phyloP scores from a whole-genome alignment of 495 filamentous ascomycete genomes.

The Neurospora africana region DNA sequence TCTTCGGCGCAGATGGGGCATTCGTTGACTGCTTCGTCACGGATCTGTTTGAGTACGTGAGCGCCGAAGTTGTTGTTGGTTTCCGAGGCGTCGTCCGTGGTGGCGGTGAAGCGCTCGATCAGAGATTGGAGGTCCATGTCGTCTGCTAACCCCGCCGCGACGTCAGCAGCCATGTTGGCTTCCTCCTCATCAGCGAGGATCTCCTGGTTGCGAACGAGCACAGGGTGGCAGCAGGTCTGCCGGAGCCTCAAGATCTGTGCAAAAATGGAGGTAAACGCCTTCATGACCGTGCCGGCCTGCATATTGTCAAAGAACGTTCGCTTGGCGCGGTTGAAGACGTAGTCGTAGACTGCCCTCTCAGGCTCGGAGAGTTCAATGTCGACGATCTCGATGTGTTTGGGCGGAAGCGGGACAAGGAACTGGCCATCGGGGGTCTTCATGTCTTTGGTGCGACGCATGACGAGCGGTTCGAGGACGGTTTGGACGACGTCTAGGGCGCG shows the following conservation, averaged over 20 bases:
- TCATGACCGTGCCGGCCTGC: conserved; percentile 83
- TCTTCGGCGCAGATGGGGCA: conserved; percentile 94
- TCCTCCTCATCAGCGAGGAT: conserved; percentile 83
- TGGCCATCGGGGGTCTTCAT: conserved; percentile 93
- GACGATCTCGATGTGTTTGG: conserved; percentile 68
- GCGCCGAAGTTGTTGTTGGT: conserved; percentile 66
- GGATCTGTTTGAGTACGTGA: conserved; percentile 80
- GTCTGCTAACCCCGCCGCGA: conserved; percentile 70
- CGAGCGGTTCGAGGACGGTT: conserved; percentile 87
- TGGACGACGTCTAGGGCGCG: conserved; percentile 94
- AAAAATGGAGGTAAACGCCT: conserved; percentile 91
- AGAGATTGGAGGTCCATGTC: conserved; percentile 91
- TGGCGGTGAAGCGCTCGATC: conserved; percentile 68
- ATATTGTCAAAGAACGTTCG: conserved; percentile 73
- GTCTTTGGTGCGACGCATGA: conserved; percentile 90
- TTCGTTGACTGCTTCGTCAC: conserved; percentile 75
- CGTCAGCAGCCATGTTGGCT: conserved; percentile 69
- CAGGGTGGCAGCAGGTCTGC: conserved; percentile 89
- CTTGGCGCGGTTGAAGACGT: conserved; percentile 75
- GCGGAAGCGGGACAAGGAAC: conserved; percentile 77
- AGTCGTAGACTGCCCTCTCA: conserved; percentile 85
- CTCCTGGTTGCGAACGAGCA: conserved; percentile 73
- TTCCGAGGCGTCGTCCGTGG: conserved; percentile 49
- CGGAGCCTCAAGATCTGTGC: conserved; percentile 91
- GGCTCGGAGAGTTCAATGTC: conserved; percentile 72